Conservation (phyloP, 176 grass and related monocot species). For the Poa annua region DNA sequence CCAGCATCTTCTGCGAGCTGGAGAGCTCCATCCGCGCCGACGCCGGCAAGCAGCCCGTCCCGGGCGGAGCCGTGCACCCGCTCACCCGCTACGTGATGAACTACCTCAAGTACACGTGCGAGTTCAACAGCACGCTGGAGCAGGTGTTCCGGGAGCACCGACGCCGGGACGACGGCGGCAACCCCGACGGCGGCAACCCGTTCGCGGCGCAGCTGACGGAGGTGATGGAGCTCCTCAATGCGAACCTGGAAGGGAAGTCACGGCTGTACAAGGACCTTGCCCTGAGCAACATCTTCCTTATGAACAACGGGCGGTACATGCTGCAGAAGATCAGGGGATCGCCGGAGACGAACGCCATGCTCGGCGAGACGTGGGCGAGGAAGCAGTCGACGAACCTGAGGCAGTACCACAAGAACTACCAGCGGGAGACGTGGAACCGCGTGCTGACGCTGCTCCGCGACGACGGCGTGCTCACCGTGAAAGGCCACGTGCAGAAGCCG, state of each 20-base stretch:
- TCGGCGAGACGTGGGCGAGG: conserved; percentile 74
- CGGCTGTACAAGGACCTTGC: conserved; percentile 78
- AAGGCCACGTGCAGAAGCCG: conserved; percentile 66
- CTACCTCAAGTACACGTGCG: conserved; percentile 90
- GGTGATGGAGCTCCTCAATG: conserved; percentile 78
- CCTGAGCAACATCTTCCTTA: conserved; percentile 79
- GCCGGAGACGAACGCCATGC: conserved; percentile 57
- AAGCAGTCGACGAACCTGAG: conserved; percentile 69
- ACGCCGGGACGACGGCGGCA: background rate
- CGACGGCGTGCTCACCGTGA: conserved; percentile 76
- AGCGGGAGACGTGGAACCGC: conserved; percentile 88
- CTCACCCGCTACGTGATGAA: conserved; percentile 98
- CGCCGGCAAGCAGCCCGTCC: conserved; percentile 60
- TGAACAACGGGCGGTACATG: conserved; percentile 99
- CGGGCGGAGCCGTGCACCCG: conserved; percentile 82
- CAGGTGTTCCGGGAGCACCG: conserved; percentile 80
- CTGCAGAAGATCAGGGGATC: conserved; percentile 86
- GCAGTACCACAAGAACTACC: conserved; percentile 99
- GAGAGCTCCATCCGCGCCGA: conserved; percentile 90
- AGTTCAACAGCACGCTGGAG: conserved; percentile 85
- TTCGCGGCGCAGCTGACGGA: conserved; percentile 74
- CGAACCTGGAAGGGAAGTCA: conserved; percentile 75
- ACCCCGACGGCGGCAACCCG: conserved; percentile 35
- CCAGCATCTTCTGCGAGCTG: conserved; percentile 79
- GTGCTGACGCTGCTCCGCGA: conserved; percentile 70